phyloP scores from a whole-genome alignment of 129 eudicot genomes.

The Pulicaria dysenterica region DNA sequence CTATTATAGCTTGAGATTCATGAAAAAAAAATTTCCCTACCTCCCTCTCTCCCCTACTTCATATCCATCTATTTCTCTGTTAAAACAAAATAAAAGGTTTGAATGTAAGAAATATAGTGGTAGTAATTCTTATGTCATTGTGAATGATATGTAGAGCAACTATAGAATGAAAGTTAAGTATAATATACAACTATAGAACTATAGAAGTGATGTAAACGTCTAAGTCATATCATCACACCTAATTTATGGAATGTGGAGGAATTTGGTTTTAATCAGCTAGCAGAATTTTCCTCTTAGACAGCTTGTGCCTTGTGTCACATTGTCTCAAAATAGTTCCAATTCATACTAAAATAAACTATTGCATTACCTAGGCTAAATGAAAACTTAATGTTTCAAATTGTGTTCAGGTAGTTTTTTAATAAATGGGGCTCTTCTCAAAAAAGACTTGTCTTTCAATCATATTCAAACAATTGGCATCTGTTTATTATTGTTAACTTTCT shows the following conservation, averaged over 20 bases:
- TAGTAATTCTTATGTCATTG: conserved; percentile 1
- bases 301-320: neutral
- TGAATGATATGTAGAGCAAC: neutral
- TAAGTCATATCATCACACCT: conserved; percentile 3
- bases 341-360: conserved; percentile 1
- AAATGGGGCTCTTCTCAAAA: neutral
- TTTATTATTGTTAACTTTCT: conserved; percentile 2
- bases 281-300: neutral
- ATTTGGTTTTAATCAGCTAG: conserved; percentile 1
- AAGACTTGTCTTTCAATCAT: neutral
- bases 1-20: too few species aligned
- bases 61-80: too few species aligned
- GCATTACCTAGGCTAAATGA: neutral
- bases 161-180: neutral
- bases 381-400: neutral
- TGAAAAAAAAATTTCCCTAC: too few species aligned
- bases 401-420: neutral
- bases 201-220: conserved; percentile 1
- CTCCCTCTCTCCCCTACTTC: too few species aligned
- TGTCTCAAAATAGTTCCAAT: conserved; percentile 5
- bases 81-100: conserved; percentile 8
- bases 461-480: neutral
- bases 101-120: neutral
- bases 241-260: neutral
- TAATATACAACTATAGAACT: neutral